Evolutionary conservation across 306 rosid genomes (phyloP).

Genomic region (Citrullus amarus): DNA sequence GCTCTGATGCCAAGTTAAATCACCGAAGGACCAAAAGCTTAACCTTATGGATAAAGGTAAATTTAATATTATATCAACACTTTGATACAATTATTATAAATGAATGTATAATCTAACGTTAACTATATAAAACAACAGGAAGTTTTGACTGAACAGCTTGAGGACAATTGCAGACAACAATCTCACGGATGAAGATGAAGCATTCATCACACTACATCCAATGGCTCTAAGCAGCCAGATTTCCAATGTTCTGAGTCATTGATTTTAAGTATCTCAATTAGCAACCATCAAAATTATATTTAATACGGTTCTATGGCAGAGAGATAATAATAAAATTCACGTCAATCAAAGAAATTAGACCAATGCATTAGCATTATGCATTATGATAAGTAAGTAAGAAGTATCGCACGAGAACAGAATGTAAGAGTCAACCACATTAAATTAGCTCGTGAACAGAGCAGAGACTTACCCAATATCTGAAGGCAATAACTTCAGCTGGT

Average conservation of each 20-base stretch:
- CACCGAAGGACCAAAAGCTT: no score
- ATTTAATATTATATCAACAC: no score
- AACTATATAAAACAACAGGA: background rate
- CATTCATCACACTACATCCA: background rate
- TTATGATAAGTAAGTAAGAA: background rate
- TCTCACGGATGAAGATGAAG: background rate
- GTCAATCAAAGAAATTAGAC: background rate
- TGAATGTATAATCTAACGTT: background rate
- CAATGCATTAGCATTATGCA: background rate
- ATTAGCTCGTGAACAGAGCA: constrained; percentile 17
- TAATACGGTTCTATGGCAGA: background rate
- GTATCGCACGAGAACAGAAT: background rate
- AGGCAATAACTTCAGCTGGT: constrained; percentile 86
- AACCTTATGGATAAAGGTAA: no score
- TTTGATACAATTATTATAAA: background rate
- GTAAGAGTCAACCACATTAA: constrained; percentile 1
- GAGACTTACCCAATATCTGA: constrained; percentile 81
- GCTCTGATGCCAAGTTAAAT: no score
- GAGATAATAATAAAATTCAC: background rate
- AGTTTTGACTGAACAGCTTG: background rate
- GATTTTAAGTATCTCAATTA: background rate
- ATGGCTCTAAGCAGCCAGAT: background rate
- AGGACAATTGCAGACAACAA: background rate
- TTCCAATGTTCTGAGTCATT: background rate
- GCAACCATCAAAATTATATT: background rate